Evolutionary conservation across 805 yeast species (phyloP).

Genomic region (Candida parachauliodes): DNA sequence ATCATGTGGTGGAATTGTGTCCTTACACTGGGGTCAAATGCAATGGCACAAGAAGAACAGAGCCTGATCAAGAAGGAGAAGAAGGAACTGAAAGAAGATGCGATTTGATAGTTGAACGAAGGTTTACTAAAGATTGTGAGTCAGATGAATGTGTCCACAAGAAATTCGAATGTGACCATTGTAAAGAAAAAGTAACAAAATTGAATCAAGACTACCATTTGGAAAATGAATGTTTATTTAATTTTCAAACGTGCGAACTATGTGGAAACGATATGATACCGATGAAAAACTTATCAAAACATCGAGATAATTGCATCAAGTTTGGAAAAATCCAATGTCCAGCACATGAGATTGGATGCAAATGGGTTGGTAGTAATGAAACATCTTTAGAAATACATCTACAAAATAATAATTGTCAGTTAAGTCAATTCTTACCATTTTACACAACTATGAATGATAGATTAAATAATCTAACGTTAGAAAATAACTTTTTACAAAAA

Average conservation of each 20-base stretch:
- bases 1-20: constrained; percentile 41
- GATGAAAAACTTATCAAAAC: constrained; percentile 32
- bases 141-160: constrained; percentile 38
- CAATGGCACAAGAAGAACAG: constrained; percentile 18
- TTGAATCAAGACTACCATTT: constrained; percentile 33
- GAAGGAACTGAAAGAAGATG: constrained; percentile 11
- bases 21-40: constrained; percentile 35
- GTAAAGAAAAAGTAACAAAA: constrained; percentile 25
- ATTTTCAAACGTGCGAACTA: constrained; percentile 39
- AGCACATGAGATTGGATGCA: constrained; percentile 46
- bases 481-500: constrained; percentile 37
- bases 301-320: constrained; percentile 40
- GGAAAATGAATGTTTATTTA: constrained; percentile 34
- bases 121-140: constrained; percentile 14
- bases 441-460: constrained; percentile 19
- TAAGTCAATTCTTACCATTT: constrained; percentile 27
- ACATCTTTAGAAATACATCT: constrained; percentile 36
- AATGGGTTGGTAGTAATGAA: constrained; percentile 39
- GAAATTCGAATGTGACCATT: constrained; percentile 31
- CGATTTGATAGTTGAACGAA: constrained; percentile 18
- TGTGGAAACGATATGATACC: constrained; percentile 42
- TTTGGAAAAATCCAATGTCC: constrained; percentile 43
- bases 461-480: constrained; percentile 25
- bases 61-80: constrained; percentile 1
- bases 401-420: constrained; percentile 27